phyloP scores from a whole-genome alignment of 2,329 filamentous ascomycete species.

The Aspergillus jensenii region DNA sequence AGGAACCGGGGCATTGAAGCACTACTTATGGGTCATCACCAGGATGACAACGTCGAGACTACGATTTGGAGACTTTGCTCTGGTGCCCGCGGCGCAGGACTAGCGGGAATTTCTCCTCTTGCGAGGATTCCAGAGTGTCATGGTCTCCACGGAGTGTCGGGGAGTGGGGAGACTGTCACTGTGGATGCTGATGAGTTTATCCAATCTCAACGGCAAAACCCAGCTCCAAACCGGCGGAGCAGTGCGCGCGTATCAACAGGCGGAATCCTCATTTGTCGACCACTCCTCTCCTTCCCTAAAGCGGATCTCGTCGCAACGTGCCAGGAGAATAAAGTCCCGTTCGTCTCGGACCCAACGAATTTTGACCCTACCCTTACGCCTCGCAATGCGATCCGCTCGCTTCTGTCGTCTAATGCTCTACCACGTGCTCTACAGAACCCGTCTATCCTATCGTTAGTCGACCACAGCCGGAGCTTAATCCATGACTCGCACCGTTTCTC shows the following conservation, averaged over 20 bases:
- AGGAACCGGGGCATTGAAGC: conserved; percentile 51
- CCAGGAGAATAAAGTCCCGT: conserved; percentile 62
- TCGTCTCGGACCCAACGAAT: conserved; percentile 88
- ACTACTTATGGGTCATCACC: conserved; percentile 80
- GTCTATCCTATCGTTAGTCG: conserved; percentile 62
- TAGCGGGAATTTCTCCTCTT: conserved; percentile 66
- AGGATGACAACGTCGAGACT: conserved; percentile 89
- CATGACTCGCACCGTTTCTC: conserved; percentile 53
- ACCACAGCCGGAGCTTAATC: conserved; percentile 50
- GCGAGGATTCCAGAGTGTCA: conserved; percentile 81
- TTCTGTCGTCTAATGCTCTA: conserved; percentile 59
- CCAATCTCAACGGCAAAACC: neutral
- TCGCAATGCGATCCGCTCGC: conserved; percentile 75
- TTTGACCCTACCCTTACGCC: conserved; percentile 70
- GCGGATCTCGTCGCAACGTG: conserved; percentile 67
- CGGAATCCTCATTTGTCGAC: conserved; percentile 38
- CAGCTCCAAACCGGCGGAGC: neutral
- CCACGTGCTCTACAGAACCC: conserved; percentile 69
- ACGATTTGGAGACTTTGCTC: conserved; percentile 73
- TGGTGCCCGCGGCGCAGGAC: conserved; percentile 67
- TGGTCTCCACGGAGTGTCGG: conserved; percentile 69
- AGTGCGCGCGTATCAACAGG: conserved; percentile 28
- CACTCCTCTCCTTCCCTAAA: conserved; percentile 59
- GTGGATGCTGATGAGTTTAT: neutral
- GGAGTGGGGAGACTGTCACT: conserved; percentile 57